Base-by-base conservation (phyloP, 768 basidiomycete genomes). In the Lactarius psammicola region DNA sequence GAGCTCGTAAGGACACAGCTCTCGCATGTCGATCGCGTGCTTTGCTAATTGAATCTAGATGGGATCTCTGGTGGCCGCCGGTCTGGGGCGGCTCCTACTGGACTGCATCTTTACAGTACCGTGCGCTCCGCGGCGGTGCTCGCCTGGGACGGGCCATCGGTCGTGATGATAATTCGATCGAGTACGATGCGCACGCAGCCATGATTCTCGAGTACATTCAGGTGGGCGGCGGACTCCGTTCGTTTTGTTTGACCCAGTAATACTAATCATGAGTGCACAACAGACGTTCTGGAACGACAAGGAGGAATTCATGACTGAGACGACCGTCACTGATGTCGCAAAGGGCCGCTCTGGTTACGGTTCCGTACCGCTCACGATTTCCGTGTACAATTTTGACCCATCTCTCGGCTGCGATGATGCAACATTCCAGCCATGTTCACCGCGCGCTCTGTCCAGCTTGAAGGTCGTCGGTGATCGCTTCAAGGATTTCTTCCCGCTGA, bases 101-200 rank as follows among this genome's bases (percentile, higher is more conserved):
- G 67, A 68, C 67, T 4, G 63, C 67, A 5, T 68, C 67, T 6
- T 54, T 68, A 40, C 67, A 68, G 17, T 61, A 68, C 49, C 64
- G 67, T 40, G 67, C 64, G 6, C 67, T 68, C 38, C 67, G 67
- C n/a, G 67, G 59, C 5, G 67, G 67, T 54, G 67, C 67, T 53
- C 66, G 66, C 46, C 40, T 68, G 40, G 63, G 57, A 55, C n/a
- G n/a, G n/a, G n/a, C n/a, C n/a, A n/a, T n/a, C n/a, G n/a, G n/a
- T n/a, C n/a, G n/a, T n/a, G n/a, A n/a, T n/a, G n/a, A n/a, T n/a
- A n/a, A n/a, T n/a, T n/a, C n/a, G n/a, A n/a, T n/a, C n/a, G n/a
- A n/a, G n/a, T n/a, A n/a, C n/a, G n/a, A n/a, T n/a, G n/a, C n/a
- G n/a, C n/a, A n/a, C n/a, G n/a, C n/a, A n/a, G n/a, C n/a, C n/a